These are phyloP conservation scores for Fusarium oxysporum DNA, from an alignment of 2,329 filamentous ascomycete genomes.

Conservation along the genomic window DNA sequence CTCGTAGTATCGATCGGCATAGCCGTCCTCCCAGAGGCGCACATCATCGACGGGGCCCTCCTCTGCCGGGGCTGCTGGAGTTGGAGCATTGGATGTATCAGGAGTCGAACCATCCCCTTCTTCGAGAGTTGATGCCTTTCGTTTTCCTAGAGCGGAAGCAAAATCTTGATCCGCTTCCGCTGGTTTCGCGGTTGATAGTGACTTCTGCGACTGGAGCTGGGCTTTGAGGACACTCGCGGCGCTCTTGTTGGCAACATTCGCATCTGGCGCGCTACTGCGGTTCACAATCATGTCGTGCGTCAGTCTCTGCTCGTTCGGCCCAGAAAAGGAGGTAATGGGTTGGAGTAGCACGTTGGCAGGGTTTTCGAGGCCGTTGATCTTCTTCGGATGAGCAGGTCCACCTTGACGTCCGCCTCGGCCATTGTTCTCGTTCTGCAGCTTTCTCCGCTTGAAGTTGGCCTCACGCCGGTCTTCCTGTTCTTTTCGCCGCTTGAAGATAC, in stretches of 20 bases:
- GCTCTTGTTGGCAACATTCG: conserved; percentile 90
- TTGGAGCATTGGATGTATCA: conserved; percentile 63
- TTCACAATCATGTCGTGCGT: conserved; percentile 93
- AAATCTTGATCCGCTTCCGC: conserved; percentile 51
- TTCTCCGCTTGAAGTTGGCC: conserved; percentile 81
- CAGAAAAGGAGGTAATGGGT: conserved; percentile 63
- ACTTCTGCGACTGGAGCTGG: conserved; percentile 69
- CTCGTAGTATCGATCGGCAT: conserved; percentile 95
- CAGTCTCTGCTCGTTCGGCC: conserved; percentile 63
- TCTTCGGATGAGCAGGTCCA: conserved; percentile 29
- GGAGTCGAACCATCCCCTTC: conserved; percentile 70
- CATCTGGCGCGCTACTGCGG: conserved; percentile 71
- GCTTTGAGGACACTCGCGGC: conserved; percentile 90
- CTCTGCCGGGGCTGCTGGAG: conserved; percentile 62
- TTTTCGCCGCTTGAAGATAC: conserved; percentile 89
- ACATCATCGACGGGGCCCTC: conserved; percentile 83
- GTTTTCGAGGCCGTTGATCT: conserved; percentile 51
- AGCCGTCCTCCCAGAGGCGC: conserved; percentile 93
- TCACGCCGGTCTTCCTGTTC: conserved; percentile 87
- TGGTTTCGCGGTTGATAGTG: conserved; percentile 28
- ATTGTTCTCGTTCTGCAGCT: conserved; percentile 71
- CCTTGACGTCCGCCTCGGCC: conserved; percentile 42
- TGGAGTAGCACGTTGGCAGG: conserved; percentile 49
- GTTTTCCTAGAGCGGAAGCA: conserved; percentile 73
- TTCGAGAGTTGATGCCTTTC: conserved; percentile 79